Base-by-base conservation (phyloP, 139 green algal species). In the Trebouxia sp. region DNA sequence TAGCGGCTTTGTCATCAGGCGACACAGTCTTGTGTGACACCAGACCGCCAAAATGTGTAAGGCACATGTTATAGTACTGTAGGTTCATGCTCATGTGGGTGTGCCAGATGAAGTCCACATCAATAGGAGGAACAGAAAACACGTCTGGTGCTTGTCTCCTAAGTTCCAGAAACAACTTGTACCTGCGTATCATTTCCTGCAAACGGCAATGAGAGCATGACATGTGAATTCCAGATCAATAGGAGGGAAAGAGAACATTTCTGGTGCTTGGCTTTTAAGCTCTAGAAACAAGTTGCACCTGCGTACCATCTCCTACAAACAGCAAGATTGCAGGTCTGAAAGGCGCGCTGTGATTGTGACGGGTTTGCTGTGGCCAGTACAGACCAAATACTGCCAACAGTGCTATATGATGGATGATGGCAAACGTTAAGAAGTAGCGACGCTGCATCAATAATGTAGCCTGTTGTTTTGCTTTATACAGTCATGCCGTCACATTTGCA, bases 41-140 rank as follows among this genome's bases (percentile, higher is more conserved):
- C 11, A 42, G 62, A 43, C 32, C 35, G 5, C 62, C 62, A 45
- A 72, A 72, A 26, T 72, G 62, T 14, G 42, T 32, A 32, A 72
- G 28, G 62, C 62, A 30, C 12, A 72, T 43, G 0, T 72, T 15
- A 43, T 72, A 22, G 10, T 72, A 72, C 32, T 43, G 62, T n/a
- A 35, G 32, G 12, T 15, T 72, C 62, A 72, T 72, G 62, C 62
- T 72, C 62, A 72, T 72, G 62, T 72, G 62, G 5, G 62, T 72
- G 62, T 72, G 62, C 62, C 62, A 72, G 11, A 72, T 30, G 62
- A 72, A 72, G 62, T 72, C 62, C 62, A 72, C 62, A 72, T 72
- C 62, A 12, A 72, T 15, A 28, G 62, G 62, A 5, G 62, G 62
- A 7, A 72, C 62, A 30, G 28, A 22, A 30, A 72, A 72, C 11